phyloP scores from a whole-genome alignment of 441 rosid species.

The Gossypium schwendimanii region DNA sequence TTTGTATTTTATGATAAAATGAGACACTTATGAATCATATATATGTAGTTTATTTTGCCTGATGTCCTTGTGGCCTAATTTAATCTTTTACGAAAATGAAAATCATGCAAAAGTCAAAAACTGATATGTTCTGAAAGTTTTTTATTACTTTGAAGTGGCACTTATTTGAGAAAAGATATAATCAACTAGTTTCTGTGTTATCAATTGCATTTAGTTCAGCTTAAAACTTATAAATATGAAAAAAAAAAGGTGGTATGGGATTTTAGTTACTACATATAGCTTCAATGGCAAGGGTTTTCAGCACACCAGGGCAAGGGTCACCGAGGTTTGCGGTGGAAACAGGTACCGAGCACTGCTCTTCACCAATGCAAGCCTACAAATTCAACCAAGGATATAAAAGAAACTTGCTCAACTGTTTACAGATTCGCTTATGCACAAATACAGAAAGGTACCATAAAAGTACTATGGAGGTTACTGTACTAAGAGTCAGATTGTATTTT shows the following conservation, averaged over 20 bases:
- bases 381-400: background rate
- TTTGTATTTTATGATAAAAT: background rate
- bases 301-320: constrained; percentile 42
- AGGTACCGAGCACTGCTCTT: constrained; percentile 38
- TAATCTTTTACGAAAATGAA: background rate
- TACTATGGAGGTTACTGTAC: too few relatives aligned
- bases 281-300: constrained; percentile 43
- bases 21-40: background rate
- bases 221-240: background rate
- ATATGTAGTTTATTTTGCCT: background rate
- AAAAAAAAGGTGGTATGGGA: background rate
- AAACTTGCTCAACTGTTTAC: background rate
- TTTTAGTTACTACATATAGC: constrained; percentile 36
- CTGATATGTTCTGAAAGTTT: background rate
- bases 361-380: constrained; percentile 52
- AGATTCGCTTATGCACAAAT: background rate
- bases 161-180: background rate
- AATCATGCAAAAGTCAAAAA: background rate
- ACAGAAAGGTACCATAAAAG: background rate
- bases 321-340: constrained; percentile 32
- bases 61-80: background rate
- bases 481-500: too few relatives aligned
- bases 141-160: background rate
- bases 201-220: background rate
- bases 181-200: background rate